These are phyloP conservation scores for Drosera spatulata DNA, from an alignment of 179 eudicot species.

Conservation along the genomic window DNA sequence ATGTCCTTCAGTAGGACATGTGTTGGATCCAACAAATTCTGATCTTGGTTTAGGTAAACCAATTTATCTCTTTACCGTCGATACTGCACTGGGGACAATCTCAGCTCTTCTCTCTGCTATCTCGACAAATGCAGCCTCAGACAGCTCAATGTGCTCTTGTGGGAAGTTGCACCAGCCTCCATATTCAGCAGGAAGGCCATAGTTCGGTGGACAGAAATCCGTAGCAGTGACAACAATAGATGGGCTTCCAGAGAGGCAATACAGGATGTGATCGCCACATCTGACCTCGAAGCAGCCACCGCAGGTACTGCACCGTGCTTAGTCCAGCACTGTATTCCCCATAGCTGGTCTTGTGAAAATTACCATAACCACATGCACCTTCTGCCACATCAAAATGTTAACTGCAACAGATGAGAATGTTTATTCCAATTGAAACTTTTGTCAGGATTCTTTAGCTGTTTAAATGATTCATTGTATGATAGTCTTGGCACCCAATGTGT, in stretches of 20 bases:
- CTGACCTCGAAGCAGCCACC: slow-evolving; percentile 58
- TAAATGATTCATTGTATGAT: too few species aligned
- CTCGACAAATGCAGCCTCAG: slow-evolving; percentile 38
- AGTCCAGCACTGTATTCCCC: slow-evolving; percentile 47
- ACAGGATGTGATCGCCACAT: slow-evolving; percentile 47
- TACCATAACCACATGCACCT: slow-evolving; percentile 71
- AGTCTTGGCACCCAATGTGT: too few species aligned
- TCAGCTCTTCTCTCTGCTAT: slow-evolving; percentile 40
- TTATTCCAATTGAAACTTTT: too few species aligned
- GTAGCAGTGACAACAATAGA: slow-evolving; percentile 47
- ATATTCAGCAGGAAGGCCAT: slow-evolving; percentile 45
- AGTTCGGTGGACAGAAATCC: slow-evolving; percentile 64
- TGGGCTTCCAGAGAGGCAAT: slow-evolving; percentile 51
- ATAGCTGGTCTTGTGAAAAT: slow-evolving; percentile 38
- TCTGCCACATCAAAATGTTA: slow-evolving; percentile 16
- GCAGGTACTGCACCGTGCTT: slow-evolving; percentile 42
- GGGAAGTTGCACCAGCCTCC: slow-evolving; percentile 76
- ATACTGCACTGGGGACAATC: slow-evolving; percentile 46
- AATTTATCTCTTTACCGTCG: slow-evolving; percentile 27
- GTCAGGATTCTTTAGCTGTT: too few species aligned
- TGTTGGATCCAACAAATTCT: too few species aligned
- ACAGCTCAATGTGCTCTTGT: slow-evolving; percentile 47
- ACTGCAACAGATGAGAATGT: too few species aligned
- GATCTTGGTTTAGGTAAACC: too few species aligned
- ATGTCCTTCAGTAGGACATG: too few species aligned